These are phyloP conservation scores for Euphorbia lathyris DNA, from an alignment of 345 rosid genomes.

Conservation along the genomic window DNA sequence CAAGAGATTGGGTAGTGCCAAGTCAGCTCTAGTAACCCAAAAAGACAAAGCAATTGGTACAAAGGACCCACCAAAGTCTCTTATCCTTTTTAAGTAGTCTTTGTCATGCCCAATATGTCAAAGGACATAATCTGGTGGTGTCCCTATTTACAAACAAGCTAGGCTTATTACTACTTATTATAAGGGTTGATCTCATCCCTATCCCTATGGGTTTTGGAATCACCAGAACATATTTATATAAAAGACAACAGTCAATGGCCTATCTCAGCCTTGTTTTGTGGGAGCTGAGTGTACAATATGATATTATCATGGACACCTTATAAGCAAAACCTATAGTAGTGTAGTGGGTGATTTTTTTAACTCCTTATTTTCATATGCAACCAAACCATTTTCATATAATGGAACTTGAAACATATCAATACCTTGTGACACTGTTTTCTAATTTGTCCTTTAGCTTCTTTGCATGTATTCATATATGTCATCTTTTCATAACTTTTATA, in stretches of 20 bases:
- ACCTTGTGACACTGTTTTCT: conserved; percentile 29
- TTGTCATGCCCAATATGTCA: conserved; percentile 6
- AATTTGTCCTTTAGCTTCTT: conserved; percentile 17
- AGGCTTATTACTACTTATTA: conserved; percentile 13
- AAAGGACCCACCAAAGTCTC: not conserved
- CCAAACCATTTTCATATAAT: conserved; percentile 30
- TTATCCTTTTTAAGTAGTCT: not conserved
- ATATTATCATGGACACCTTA: conserved; percentile 37
- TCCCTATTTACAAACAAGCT: conserved; percentile 14
- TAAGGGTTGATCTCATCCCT: conserved; percentile 11
- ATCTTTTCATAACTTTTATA: conserved; percentile 12
- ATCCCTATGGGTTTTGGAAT: conserved; percentile 27
- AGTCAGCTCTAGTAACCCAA: not conserved
- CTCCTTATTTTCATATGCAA: conserved; percentile 19
- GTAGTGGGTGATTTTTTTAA: conserved; percentile 15
- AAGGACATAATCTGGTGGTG: conserved; percentile 26
- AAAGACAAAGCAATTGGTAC: not conserved
- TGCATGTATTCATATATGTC: conserved; percentile 17
- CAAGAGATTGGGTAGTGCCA: not conserved
- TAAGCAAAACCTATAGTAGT: not conserved
- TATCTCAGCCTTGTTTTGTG: conserved; percentile 49
- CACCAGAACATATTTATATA: conserved; percentile 32
- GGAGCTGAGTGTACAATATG: conserved; percentile 60
- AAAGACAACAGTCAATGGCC: conserved; percentile 24
- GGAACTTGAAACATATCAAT: conserved; percentile 35